A percentile compares a stretch with the other conserved stretches of the same genome.
These are phyloP conservation scores for Stagonosporopsis rhizophila DNA, from an alignment of 2,329 filamentous ascomycete genomes.

Conservation along the genomic window DNA sequence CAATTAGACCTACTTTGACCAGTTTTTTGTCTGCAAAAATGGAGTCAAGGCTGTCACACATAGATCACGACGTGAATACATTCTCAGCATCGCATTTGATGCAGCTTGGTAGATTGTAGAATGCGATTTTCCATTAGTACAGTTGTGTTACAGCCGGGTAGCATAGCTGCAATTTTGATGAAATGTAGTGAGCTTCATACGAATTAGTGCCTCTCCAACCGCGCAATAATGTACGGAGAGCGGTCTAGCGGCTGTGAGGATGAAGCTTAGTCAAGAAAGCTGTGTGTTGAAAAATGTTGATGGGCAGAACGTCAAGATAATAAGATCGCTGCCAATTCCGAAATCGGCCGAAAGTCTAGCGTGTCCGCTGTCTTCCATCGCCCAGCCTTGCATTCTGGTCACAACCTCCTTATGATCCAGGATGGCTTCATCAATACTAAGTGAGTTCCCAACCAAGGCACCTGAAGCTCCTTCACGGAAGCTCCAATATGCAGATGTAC, in stretches of 20 bases:
- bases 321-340: background rate
- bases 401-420: background rate
- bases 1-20: too few species aligned
- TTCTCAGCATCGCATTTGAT: too few species aligned
- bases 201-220: background rate
- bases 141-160: too few species aligned
- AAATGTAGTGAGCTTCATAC: too few species aligned
- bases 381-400: background rate
- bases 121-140: too few species aligned
- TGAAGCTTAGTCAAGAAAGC: too few species aligned
- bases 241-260: background rate
- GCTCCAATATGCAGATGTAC: conserved; percentile 18
- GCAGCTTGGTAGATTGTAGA: too few species aligned
- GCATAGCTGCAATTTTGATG: too few species aligned
- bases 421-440: conserved; percentile 11
- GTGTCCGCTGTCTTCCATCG: background rate
- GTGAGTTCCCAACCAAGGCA: background rate
- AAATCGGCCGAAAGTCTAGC: background rate
- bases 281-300: background rate
- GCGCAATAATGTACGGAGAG: background rate
- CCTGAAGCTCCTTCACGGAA: conserved; percentile 8
- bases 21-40: too few species aligned
- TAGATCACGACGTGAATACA: too few species aligned
- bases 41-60: too few species aligned
- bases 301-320: background rate